Percentiles rank a stretch among this genome's conserved stretches.
These are phyloP conservation scores for Sutorius australiensis DNA, from an alignment of 768 basidiomycete genomes.

Conservation along the genomic window DNA sequence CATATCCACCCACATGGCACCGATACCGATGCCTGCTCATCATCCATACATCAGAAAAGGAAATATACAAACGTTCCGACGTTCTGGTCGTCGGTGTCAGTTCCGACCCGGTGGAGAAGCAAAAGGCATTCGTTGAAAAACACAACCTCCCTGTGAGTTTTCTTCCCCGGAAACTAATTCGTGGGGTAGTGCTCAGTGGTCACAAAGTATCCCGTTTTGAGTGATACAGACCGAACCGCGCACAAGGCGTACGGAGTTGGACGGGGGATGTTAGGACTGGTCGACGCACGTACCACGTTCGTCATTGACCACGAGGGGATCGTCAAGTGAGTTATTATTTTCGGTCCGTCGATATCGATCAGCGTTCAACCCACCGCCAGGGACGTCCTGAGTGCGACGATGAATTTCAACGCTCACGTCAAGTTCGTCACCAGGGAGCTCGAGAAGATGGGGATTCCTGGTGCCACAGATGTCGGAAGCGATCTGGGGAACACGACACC, in stretches of 20 bases:
- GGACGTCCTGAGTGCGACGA: conserved; percentile 54
- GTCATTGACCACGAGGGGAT: conserved; percentile 70
- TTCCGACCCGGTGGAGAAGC: conserved; percentile 65
- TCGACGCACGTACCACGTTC: conserved; percentile 66
- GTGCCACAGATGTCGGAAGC: neutral
- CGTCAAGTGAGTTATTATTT: conserved; percentile 44
- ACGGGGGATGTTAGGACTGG: conserved; percentile 63
- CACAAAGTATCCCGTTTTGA: conserved; percentile 70
- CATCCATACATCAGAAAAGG: conserved; percentile 44
- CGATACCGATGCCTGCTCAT: neutral
- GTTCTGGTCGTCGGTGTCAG: conserved; percentile 73
- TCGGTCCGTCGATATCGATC: neutral
- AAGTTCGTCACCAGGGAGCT: conserved; percentile 73
- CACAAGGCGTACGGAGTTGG: conserved; percentile 65
- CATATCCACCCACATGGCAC: neutral
- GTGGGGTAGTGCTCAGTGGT: neutral
- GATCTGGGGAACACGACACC: neutral
- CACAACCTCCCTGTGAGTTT: conserved; percentile 56
- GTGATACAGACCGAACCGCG: conserved; percentile 60
- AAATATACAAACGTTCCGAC: conserved; percentile 59
- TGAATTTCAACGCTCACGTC: conserved; percentile 62
- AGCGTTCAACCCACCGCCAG: conserved; percentile 29
- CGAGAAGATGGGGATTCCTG: conserved; percentile 37
- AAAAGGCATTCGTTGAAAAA: conserved; percentile 72
- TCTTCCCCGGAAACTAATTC: neutral